A percentile compares a stretch with the other conserved stretches of the same genome.
Evolutionary conservation across 306 rosid genomes (phyloP).

Genomic region (Ziziphus jujuba): DNA sequence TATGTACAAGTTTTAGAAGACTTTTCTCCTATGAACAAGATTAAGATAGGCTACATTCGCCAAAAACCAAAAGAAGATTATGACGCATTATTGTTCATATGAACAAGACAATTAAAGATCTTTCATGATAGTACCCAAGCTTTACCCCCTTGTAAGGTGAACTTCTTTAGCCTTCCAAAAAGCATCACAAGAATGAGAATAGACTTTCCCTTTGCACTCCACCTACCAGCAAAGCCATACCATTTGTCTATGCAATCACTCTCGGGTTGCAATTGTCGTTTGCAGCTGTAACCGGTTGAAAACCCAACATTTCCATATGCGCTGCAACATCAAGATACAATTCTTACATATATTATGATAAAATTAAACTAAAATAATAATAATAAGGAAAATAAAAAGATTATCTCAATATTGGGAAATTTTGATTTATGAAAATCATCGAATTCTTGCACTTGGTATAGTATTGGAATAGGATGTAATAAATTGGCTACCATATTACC

Average conservation of each 20-base stretch:
- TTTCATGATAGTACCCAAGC: conserved; percentile 52
- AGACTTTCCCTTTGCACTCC: conserved; percentile 53
- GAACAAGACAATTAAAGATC: too few relatives aligned
- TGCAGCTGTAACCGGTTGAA: conserved; percentile 68
- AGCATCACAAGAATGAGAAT: conserved; percentile 59
- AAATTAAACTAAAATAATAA: not conserved
- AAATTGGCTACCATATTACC: too few relatives aligned
- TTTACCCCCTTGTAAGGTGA: conserved; percentile 47
- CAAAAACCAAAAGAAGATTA: too few relatives aligned
- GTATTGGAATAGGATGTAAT: too few relatives aligned
- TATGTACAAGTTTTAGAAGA: too few relatives aligned
- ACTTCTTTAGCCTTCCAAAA: conserved; percentile 72
- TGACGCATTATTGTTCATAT: too few relatives aligned
- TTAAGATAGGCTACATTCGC: too few relatives aligned
- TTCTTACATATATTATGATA: not conserved
- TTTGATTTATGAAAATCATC: too few relatives aligned
- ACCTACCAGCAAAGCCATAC: conserved; percentile 54
- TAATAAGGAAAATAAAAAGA: too few relatives aligned
- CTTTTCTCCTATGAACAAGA: too few relatives aligned
- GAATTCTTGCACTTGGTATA: too few relatives aligned
- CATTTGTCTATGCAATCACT: conserved; percentile 44
- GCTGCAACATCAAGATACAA: conserved; percentile 32
- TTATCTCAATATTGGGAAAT: not conserved
- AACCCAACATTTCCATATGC: conserved; percentile 82
- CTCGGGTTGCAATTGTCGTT: conserved; percentile 32